Base-by-base conservation (phyloP, 2,329 filamentous ascomycete species). In the Calonectria naviculata region DNA sequence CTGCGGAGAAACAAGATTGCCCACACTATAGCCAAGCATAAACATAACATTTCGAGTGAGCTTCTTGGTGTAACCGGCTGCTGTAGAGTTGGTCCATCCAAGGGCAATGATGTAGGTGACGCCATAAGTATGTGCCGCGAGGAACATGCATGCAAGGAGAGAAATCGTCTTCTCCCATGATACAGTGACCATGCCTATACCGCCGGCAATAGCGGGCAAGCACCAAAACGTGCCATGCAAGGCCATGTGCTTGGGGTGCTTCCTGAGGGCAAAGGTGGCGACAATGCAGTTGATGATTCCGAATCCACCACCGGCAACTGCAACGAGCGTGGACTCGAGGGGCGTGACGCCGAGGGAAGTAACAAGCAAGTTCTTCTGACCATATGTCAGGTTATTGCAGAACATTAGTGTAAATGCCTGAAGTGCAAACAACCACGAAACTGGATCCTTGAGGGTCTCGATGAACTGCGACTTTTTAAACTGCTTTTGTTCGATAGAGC, bases 21-120 rank as follows among this genome's bases (percentile, higher is more conserved):
- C 78, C 1, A 82, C 68, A 12, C 80, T 79, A 12, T 82, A 82
- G 0, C 82, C 84, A 0, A 84, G 70, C 76, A 84, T 83, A 60
- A 83, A 84, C 76, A 84, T 78, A 15, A 80, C 83, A 13, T 83
- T 84, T 1, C 83, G 80, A 4, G 84, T 85, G 3, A 84, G 81
- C 71, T 85, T 85, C 74, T 86, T 86, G 3, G 84, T 85, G 67
- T 85, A 83, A 2, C 84, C 82, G 0, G 82, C 81, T 6, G 75
- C 73, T 1, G 71, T 73, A 1, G 81, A 82, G 1, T 81, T 82
- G 12, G 81, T 81, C 82, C 82, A 84, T 9, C 81, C 82, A 1
- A 84, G 67, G 1, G 73, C 73, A 42, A 78, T 76, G 65, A 78
- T 77, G 68, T 78, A 78, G n/a, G 74, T 75, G 26, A 75, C 75